phyloP scores from a whole-genome alignment of 441 rosid genomes.

The Codiaeum variegatum region DNA sequence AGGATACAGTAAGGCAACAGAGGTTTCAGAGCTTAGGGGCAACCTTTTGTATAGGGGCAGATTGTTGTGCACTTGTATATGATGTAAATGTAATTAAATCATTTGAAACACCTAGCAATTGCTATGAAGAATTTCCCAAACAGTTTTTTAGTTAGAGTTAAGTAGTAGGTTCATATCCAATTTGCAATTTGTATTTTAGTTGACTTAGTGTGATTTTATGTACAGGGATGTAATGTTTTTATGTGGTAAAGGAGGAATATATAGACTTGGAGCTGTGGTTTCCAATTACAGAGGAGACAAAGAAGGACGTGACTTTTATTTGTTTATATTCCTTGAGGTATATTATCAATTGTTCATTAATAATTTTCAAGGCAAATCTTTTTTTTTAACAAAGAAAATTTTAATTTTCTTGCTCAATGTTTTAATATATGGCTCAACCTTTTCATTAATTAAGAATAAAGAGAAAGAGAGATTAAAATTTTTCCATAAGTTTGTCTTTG shows the following conservation, averaged over 20 bases:
- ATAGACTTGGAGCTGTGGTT: slow-evolving; percentile 65
- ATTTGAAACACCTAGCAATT: slow-evolving; percentile 70
- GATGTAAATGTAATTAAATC: slow-evolving; percentile 74
- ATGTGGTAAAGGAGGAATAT: slow-evolving; percentile 80
- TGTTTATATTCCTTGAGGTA: slow-evolving; percentile 67
- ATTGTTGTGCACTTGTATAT: slow-evolving; percentile 85
- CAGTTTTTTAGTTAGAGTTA: too few relatives aligned
- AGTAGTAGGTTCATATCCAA: too few relatives aligned
- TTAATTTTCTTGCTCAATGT: too few relatives aligned
- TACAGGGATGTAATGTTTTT: slow-evolving; percentile 75
- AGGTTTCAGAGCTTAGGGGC: slow-evolving; percentile 86
- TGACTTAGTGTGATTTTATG: too few relatives aligned
- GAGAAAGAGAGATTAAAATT: too few relatives aligned
- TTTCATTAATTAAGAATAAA: too few relatives aligned
- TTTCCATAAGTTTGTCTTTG: too few relatives aligned
- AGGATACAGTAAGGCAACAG: slow-evolving; percentile 96
- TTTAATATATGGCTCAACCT: too few relatives aligned
- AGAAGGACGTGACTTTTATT: slow-evolving; percentile 40
- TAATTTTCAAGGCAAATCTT: background rate
- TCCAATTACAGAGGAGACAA: slow-evolving; percentile 50
- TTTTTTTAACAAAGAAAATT: background rate
- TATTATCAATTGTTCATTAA: slow-evolving; percentile 6
- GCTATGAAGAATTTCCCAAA: slow-evolving; percentile 82
- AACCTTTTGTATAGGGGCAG: slow-evolving; percentile 91
- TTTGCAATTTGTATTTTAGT: too few relatives aligned